Evolutionary conservation across 1,284 basidiomycete genomes (phyloP), one percentile per base, ranked within the genome.

Genomic region (Mycosarcoma mackinlayi): DNA sequence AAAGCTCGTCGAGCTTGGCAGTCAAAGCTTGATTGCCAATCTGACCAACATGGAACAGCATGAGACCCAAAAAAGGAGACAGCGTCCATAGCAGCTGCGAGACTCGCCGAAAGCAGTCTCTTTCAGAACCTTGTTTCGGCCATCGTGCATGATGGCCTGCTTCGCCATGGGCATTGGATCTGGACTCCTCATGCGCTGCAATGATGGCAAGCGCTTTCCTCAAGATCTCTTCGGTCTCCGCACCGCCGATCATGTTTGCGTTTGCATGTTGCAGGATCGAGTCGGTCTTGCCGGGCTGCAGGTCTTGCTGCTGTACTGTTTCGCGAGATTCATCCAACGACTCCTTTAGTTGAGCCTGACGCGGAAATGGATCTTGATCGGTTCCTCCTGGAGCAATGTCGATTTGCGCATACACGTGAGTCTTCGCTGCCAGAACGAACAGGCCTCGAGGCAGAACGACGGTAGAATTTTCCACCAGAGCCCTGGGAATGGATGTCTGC

Each of bases 51-150:
- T 59, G 52, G 57, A 67, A 67, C 18, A 67, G 57, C 53, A 57
- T 56, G 16, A 59, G 31, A 30, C 53, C 34, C 45, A 61, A n/a
- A n/a, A n/a, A n/a, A n/a, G n/a, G n/a, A n/a, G n/a, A n/a, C n/a
- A 67, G 40, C 4, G 64, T 67, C 64, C 64, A 67, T 11, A 67
- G 53, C 30, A 61, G 18, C 18, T 67, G 64, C n/a, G 57, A 61
- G 11, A 37, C 38, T 18, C 35, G 53, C 8, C 56, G n/a, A 2
- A 60, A 24, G 45, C 48, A 56, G 19, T 48, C 8, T 11, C 34
- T 47, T 8, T 33, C 33, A 6, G 28, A 25, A 5, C 21, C 19
- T 40, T 21, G n/a, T 27, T 30, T 46, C 21, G 33, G 1, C 24
- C 31, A 21, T n/a, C n/a, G n/a, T n/a, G n/a, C n/a, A n/a, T n/a